Base-by-base conservation (phyloP, 495 filamentous ascomycete genomes). In the Physcia stellaris region DNA sequence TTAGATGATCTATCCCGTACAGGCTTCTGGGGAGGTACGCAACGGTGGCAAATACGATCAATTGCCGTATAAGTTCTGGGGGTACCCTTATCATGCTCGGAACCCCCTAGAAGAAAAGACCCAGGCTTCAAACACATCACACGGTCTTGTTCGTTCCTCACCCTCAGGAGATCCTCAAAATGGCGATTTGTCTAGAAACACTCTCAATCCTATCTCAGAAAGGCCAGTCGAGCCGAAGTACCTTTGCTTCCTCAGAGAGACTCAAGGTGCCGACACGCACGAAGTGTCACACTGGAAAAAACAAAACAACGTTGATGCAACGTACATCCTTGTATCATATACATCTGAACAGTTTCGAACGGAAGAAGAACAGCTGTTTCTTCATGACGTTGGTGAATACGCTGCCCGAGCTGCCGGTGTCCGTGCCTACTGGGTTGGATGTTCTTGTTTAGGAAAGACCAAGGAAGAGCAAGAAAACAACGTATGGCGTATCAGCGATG, bases 401-500 rank as follows among this genome's bases (percentile, higher is more conserved):
- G 56, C 58, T n/a, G 48, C 57, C 24, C 45, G 44, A 30, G 53
- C 40, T 28, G 56, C 50, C 10, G 57, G 39, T 27, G 44, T 56
- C 7, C 26, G 19, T 5, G 60, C 60, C 4, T 64, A 51, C 33
- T 64, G 60, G 60, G 26, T 61, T 20, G 52, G 24, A 9, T 39
- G 21, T 31, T 27, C 19, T 7, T 57, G 54, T 34, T 29, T 57
- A 3, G 42, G 40, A 0, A 17, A 39, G 2, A 26, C 12, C 6
- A 18, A 29, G 1, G 40, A 48, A 20, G 22, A 41, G 7, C 18
- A 30, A 7, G 39, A 48, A 24, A 26, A 47, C 6, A 47, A 64
- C 38, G 48, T 63, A 15, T 54, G 56, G 27, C 55, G 53, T 11
- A 56, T 63, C 21, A 50, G 58, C 43, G 60, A 63, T 39, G 49